A percentile compares a stretch with the other conserved stretches of the same genome.
Conservation (phyloP, 129 eudicot species). For the Centella asiatica region DNA sequence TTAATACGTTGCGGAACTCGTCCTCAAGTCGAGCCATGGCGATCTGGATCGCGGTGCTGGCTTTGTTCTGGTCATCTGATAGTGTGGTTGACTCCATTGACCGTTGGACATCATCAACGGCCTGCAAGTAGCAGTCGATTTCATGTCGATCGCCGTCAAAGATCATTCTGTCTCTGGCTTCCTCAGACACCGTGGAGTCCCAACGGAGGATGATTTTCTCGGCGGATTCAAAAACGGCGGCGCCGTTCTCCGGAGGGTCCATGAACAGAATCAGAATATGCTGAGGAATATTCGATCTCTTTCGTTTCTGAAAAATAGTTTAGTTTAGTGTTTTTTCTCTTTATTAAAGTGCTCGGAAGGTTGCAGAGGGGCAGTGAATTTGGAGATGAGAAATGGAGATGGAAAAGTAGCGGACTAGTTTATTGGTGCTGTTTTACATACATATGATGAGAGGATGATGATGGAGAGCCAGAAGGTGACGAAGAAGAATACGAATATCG, state of each 20-base stretch:
- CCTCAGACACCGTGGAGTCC: slow-evolving; percentile 72
- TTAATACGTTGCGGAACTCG: slow-evolving; percentile 57
- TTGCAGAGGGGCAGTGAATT: too few species aligned
- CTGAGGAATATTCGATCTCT: too few species aligned
- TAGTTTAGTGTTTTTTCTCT: too few species aligned
- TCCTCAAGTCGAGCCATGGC: slow-evolving; percentile 88
- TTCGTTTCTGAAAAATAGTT: too few species aligned
- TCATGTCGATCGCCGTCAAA: slow-evolving; percentile 52
- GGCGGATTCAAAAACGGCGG: slow-evolving; percentile 34
- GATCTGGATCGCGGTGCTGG: slow-evolving; percentile 55
- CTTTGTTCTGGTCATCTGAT: slow-evolving; percentile 28
- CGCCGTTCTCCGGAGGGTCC: slow-evolving; percentile 42
- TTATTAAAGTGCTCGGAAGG: too few species aligned
- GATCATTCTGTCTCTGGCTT: slow-evolving; percentile 52
- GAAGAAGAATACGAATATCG: too few species aligned
- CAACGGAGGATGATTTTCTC: slow-evolving; percentile 72
- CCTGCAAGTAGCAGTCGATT: slow-evolving; percentile 50
- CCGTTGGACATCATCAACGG: slow-evolving; percentile 60
- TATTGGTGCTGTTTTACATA: too few species aligned
- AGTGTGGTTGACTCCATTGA: slow-evolving; percentile 41
- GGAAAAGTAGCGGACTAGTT: too few species aligned
- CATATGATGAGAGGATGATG: too few species aligned
- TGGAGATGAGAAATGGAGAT: too few species aligned
- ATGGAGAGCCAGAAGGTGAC: too few species aligned
- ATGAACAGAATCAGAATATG: slow-evolving; percentile 11